These are phyloP conservation scores for Herpetomonas samuelpessoai DNA, from an alignment of 208 protist species.

Conservation along the genomic window DNA sequence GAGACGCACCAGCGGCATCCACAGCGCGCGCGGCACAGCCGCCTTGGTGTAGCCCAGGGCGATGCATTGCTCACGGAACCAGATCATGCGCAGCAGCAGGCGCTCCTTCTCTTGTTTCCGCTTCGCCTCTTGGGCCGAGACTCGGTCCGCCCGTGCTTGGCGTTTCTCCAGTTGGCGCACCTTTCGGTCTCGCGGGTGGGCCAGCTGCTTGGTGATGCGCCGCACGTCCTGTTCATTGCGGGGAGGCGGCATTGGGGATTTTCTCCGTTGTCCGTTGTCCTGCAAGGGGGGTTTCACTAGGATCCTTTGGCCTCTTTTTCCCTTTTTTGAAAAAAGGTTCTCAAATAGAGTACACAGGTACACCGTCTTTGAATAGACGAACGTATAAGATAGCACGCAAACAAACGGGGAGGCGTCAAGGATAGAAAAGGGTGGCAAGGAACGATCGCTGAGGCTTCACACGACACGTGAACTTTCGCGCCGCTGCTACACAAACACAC, in stretches of 20 bases:
- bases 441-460: too few relatives aligned
- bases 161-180: slow-evolving; percentile 73
- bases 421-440: too few relatives aligned
- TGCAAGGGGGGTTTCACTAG: too few relatives aligned
- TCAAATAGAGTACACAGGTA: too few relatives aligned
- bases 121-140: slow-evolving; percentile 32
- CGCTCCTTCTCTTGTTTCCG: slow-evolving; percentile 33
- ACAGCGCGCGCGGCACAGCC: slow-evolving; percentile 35
- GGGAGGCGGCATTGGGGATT: slow-evolving; percentile 18
- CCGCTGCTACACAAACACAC: too few relatives aligned
- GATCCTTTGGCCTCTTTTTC: too few relatives aligned
- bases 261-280: too few relatives aligned
- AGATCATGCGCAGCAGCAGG: slow-evolving; percentile 56
- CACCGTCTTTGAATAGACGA: too few relatives aligned
- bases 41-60: slow-evolving; percentile 31
- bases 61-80: slow-evolving; percentile 76
- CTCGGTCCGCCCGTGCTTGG: slow-evolving; percentile 32
- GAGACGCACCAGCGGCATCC: slow-evolving; percentile 38
- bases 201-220: slow-evolving; percentile 30
- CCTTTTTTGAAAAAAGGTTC: too few relatives aligned
- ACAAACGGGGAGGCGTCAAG: too few relatives aligned
- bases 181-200: slow-evolving; percentile 63
- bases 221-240: slow-evolving; percentile 20
- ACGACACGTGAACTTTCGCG: too few relatives aligned
- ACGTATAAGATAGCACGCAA: too few relatives aligned